These are phyloP conservation scores for Galeopsis tetrahit DNA, from an alignment of 257 asterid genomes.

Conservation along the genomic window DNA sequence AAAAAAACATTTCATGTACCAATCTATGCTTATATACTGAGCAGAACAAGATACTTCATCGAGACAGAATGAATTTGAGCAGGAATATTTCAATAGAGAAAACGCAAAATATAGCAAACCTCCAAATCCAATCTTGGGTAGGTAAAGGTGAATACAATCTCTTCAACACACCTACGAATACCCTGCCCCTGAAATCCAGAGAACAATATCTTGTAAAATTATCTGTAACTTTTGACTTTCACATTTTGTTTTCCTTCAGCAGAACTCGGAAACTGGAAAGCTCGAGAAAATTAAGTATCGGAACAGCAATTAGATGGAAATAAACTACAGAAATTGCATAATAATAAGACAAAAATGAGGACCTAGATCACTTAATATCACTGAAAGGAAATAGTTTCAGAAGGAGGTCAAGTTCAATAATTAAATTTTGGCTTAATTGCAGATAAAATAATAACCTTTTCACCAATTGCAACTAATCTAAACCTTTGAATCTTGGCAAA, in stretches of 20 bases:
- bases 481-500: no score
- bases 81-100: background rate
- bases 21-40: slow-evolving; percentile 6
- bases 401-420: background rate
- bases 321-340: background rate
- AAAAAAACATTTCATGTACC: slow-evolving; percentile 10
- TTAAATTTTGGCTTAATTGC: background rate
- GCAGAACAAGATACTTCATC: slow-evolving; percentile 8
- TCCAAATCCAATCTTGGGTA: slow-evolving; percentile 96
- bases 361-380: slow-evolving; percentile 3
- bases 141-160: slow-evolving; percentile 80
- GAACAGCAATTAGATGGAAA: slow-evolving; percentile 10
- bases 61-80: background rate
- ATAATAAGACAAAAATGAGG: background rate
- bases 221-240: background rate
- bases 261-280: slow-evolving; percentile 11
- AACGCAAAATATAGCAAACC: slow-evolving; percentile 47
- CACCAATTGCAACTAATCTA: no score
- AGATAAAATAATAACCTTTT: no score
- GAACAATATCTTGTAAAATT: slow-evolving; percentile 7
- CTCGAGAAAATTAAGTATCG: slow-evolving; percentile 1
- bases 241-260: background rate
- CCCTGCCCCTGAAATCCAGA: slow-evolving; percentile 55
- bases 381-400: slow-evolving; percentile 11
- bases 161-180: slow-evolving; percentile 80